phyloP scores from a whole-genome alignment of 495 filamentous ascomycete genomes.

The Penicillium robsamsonii region DNA sequence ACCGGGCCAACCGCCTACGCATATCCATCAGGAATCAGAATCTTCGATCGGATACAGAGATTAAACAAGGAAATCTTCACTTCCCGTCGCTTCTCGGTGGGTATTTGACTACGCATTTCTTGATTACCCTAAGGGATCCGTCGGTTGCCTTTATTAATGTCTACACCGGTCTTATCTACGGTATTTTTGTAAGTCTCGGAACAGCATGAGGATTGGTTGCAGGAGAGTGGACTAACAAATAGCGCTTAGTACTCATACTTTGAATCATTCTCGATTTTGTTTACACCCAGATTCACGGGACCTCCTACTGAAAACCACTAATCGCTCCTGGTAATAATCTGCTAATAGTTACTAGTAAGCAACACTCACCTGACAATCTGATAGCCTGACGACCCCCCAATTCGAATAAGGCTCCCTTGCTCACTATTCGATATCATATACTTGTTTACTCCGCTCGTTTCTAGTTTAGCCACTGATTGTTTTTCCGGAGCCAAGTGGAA shows the following conservation, averaged over 20 bases:
- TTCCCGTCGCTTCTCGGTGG: slow-evolving; percentile 18
- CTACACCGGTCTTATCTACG: slow-evolving; percentile 49
- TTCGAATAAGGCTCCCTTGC: too few relatives aligned
- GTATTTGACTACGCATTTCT: slow-evolving; percentile 1
- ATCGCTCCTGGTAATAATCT: too few relatives aligned
- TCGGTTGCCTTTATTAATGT: slow-evolving; percentile 48
- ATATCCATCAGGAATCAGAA: slow-evolving; percentile 15
- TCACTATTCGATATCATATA: too few relatives aligned
- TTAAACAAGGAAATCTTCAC: slow-evolving; percentile 28
- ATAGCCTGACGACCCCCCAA: too few relatives aligned
- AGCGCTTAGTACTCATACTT: slow-evolving; percentile 47
- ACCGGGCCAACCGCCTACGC: slow-evolving; percentile 44
- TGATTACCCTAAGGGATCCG: slow-evolving; percentile 38
- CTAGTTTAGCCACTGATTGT: too few relatives aligned
- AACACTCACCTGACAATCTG: too few relatives aligned
- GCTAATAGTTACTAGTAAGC: too few relatives aligned
- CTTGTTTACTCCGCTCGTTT: too few relatives aligned
- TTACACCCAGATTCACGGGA: slow-evolving; percentile 44
- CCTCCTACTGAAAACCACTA: too few relatives aligned
- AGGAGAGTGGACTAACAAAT: too few relatives aligned
- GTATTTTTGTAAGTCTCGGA: slow-evolving; percentile 22
- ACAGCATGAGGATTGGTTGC: too few relatives aligned
- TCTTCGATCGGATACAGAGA: slow-evolving; percentile 26
- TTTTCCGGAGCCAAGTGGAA: too few relatives aligned
- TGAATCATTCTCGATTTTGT: slow-evolving; percentile 52